Evolutionary conservation across 768 basidiomycete species (phyloP).

Genomic region (Suillus luteus): DNA sequence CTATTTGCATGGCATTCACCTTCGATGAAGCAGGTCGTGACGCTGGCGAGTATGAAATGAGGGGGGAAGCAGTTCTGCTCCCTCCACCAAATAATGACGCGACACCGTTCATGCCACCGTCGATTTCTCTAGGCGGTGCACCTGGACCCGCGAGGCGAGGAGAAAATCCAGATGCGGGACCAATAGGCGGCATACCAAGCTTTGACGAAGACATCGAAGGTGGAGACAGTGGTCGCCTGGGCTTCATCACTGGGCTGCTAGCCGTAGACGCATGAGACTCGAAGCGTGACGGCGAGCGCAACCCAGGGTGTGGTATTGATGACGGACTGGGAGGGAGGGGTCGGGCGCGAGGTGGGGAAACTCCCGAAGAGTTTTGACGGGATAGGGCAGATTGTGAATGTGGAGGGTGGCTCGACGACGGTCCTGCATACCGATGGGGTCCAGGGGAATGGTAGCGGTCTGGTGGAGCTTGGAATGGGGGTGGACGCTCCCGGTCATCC

Average conservation of each 20-base stretch:
- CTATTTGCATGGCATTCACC: conserved; percentile 9
- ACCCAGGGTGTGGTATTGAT: conserved; percentile 7
- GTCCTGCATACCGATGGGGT: conserved; percentile 15
- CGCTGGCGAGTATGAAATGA: conserved; percentile 2
- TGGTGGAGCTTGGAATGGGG: conserved; percentile 29
- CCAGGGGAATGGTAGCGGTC: conserved; percentile 34
- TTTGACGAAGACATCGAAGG: conserved; percentile 26
- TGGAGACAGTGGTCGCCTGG: conserved; percentile 21
- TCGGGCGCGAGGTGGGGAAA: conserved; percentile 42
- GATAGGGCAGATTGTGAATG: conserved; percentile 12
- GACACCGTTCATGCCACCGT: conserved; percentile 4
- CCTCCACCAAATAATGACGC: conserved; percentile 3
- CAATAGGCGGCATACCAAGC: conserved; percentile 27
- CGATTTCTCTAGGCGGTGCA: conserved; percentile 22
- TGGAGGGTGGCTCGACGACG: conserved; percentile 2
- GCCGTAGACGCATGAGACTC: conserved; percentile 3
- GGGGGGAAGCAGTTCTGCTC: conserved; percentile 6
- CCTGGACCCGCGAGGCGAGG: conserved; percentile 34
- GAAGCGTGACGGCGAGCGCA: conserved; percentile 8
- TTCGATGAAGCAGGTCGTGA: conserved; percentile 6
- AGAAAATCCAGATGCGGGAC: conserved; percentile 21
- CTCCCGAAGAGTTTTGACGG: conserved; percentile 16
- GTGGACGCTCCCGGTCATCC: conserved; percentile 33
- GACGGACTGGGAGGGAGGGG: conserved; percentile 27
- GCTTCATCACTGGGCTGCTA: conserved; percentile 7